Percentiles rank a stretch among this genome's conserved stretches.
phyloP scores from a whole-genome alignment of 1,284 basidiomycete genomes.

The Phenoliferia sp. region DNA sequence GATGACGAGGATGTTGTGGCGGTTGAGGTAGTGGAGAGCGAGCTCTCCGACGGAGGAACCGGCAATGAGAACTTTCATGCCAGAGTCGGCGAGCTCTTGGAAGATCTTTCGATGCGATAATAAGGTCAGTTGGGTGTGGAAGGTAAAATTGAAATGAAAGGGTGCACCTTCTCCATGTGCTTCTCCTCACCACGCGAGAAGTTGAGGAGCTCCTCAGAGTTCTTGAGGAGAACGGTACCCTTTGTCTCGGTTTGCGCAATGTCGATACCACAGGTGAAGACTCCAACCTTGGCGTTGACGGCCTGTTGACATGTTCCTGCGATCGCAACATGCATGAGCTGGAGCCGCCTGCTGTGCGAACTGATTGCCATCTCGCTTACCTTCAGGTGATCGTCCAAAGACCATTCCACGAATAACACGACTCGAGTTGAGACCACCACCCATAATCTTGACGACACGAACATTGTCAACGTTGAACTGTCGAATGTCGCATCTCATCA shows the following conservation, averaged over 20 bases:
- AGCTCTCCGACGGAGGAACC: constrained; percentile 92
- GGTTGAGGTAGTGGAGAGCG: constrained; percentile 93
- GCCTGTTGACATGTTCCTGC: constrained; percentile 75
- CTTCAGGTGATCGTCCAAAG: constrained; percentile 91
- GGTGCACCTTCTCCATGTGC: constrained; percentile 78
- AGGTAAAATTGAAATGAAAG: background rate
- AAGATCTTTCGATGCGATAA: constrained; percentile 62
- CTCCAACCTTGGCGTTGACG: constrained; percentile 78
- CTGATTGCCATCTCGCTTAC: too few relatives aligned
- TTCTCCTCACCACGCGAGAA: constrained; percentile 95
- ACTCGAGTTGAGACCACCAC: constrained; percentile 75
- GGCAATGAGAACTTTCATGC: constrained; percentile 88
- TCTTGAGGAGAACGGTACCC: constrained; percentile 94
- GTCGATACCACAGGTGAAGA: constrained; percentile 89
- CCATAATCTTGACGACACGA: constrained; percentile 97
- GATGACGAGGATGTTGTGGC: constrained; percentile 87
- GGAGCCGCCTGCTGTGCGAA: too few relatives aligned
- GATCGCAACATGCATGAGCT: too few relatives aligned
- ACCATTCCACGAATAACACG: constrained; percentile 97
- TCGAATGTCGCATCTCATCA: background rate
- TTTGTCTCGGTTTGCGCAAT: constrained; percentile 98
- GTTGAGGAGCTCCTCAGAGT: constrained; percentile 92
- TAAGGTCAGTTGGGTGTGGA: background rate
- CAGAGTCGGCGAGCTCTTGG: constrained; percentile 94
- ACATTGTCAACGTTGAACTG: constrained; percentile 95